Evolutionary conservation across 305 asterid genomes (phyloP), one percentile per base, ranked within the genome.

Genomic region (Coffea humblotiana): DNA sequence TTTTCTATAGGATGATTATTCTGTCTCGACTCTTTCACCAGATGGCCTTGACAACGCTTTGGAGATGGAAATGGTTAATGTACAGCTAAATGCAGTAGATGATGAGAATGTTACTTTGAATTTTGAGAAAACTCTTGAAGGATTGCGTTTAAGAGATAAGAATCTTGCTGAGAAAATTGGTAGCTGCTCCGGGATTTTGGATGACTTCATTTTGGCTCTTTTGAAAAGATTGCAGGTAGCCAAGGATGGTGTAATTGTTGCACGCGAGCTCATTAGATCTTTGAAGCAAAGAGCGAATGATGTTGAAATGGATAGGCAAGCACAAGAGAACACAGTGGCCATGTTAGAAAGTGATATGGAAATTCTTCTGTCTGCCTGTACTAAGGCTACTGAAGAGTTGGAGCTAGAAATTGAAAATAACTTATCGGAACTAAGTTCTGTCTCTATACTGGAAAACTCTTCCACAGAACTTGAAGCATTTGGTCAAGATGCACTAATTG

Each of bases 291-390:
- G 88, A 80, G 84, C 85, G 86, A 77, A 85, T 74, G 90, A 88
- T 80, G 72, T 87, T 74, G 90, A 92, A 85, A 81, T 65, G 49
- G 91, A 95, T 49, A 88, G 82, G 86, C 86, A 85, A 82, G 84
- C 86, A 56, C 95, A 83, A 72, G 90, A 88, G 80, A 88, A 83
- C 80, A 77, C 84, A 61, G 78, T 91, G 76, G 83, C 78, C 19
- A 83, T 83, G 68, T 75, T 94, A 89, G 98, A 90, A 87, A 84
- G 81, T 77, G 92, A 88, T 83, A 82, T 83, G 25, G 81, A 83
- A 89, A 89, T 86, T 84, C 83, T 94, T 52, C 83, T 78, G 48
- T 92, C 97, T 84, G 92, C 97, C 86, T 96, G 97, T 85, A 58
- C 85, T 63, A 88, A 88, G 88, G 95, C 92, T 86, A 86, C 91